Evolutionary conservation across 2,329 filamentous ascomycete species (phyloP).

Genomic region (Saccharata proteae): DNA sequence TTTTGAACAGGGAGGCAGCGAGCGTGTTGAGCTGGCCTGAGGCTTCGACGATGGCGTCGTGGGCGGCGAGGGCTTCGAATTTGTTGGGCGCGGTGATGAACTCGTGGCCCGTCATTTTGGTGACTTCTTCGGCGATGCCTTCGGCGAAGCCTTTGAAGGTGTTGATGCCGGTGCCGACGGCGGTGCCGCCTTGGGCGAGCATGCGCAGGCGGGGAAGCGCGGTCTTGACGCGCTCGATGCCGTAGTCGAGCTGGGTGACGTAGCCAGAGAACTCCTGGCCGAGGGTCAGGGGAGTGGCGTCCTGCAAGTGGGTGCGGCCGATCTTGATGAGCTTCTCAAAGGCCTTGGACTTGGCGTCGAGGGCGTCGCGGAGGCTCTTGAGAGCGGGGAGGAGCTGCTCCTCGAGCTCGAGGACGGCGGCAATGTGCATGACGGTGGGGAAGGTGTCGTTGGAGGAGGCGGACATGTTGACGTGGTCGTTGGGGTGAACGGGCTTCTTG

Average conservation of each 20-base stretch:
- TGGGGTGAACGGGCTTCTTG: constrained; percentile 98
- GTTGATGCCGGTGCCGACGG: constrained; percentile 95
- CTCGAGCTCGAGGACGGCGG: constrained; percentile 87
- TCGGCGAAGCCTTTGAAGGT: constrained; percentile 94
- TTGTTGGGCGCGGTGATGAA: constrained; percentile 98
- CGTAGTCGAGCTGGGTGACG: constrained; percentile 83
- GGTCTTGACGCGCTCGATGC: constrained; percentile 75
- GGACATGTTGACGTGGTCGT: constrained; percentile 99
- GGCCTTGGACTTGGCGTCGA: constrained; percentile 78
- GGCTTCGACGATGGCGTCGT: constrained; percentile 92
- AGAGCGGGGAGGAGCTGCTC: constrained; percentile 72
- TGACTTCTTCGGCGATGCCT: constrained; percentile 80
- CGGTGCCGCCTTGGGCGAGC: constrained; percentile 89
- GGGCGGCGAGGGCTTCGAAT: constrained; percentile 91
- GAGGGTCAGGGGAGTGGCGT: constrained; percentile 88
- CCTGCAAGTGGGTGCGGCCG: constrained; percentile 91
- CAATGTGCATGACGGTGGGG: constrained; percentile 99
- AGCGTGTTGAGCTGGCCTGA: constrained; percentile 89
- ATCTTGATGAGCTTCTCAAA: constrained; percentile 99
- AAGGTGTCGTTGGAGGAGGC: constrained; percentile 99
- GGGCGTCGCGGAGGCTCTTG: constrained; percentile 65
- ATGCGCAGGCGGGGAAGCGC: constrained; percentile 73
- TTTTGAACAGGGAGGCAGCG: constrained; percentile 86
- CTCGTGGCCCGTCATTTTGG: constrained; percentile 80
- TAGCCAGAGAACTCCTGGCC: constrained; percentile 98